phyloP scores from a whole-genome alignment of 257 asterid species.

The Euphrasia confusa region DNA sequence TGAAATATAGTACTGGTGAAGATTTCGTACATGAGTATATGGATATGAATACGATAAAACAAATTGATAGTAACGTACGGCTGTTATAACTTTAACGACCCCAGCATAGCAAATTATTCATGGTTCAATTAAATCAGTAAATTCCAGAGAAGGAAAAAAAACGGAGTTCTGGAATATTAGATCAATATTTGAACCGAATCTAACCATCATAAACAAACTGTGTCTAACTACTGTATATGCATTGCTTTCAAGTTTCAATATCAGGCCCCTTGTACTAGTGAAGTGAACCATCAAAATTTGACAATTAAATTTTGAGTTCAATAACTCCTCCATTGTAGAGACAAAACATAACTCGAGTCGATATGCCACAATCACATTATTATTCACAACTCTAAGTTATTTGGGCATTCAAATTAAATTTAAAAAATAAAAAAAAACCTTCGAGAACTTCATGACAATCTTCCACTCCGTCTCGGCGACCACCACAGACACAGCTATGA shows the following conservation, averaged over 20 bases:
- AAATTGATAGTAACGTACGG: slow-evolving; percentile 1
- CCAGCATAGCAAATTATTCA: slow-evolving; percentile 9
- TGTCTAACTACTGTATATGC: too few relatives aligned
- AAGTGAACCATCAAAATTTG: too few relatives aligned
- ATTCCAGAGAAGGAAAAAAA: slow-evolving; percentile 3
- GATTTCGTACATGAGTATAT: slow-evolving; percentile 14
- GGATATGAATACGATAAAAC: slow-evolving; percentile 12
- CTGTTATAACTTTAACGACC: neutral
- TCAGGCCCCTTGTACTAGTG: too few relatives aligned
- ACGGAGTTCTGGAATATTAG: slow-evolving; percentile 6
- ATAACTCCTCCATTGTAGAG: neutral
- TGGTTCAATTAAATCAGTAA: slow-evolving; percentile 11
- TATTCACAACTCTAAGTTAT: too few relatives aligned
- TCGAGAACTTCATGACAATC: slow-evolving; percentile 58
- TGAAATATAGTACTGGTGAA: slow-evolving; percentile 1
- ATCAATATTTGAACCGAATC: neutral
- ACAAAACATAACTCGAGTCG: neutral
- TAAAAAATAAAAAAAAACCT: slow-evolving; percentile 32
- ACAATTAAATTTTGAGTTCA: too few relatives aligned
- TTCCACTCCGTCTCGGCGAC: slow-evolving; percentile 95
- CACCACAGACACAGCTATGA: slow-evolving; percentile 61
- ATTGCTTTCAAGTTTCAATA: too few relatives aligned
- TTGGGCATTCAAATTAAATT: too few relatives aligned
- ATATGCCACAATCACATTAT: neutral
- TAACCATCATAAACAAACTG: slow-evolving; percentile 1